A percentile compares a stretch with the other conserved stretches of the same genome.
Evolutionary conservation across 345 rosid genomes (phyloP).

Genomic region (Dipteronia dyeriana): DNA sequence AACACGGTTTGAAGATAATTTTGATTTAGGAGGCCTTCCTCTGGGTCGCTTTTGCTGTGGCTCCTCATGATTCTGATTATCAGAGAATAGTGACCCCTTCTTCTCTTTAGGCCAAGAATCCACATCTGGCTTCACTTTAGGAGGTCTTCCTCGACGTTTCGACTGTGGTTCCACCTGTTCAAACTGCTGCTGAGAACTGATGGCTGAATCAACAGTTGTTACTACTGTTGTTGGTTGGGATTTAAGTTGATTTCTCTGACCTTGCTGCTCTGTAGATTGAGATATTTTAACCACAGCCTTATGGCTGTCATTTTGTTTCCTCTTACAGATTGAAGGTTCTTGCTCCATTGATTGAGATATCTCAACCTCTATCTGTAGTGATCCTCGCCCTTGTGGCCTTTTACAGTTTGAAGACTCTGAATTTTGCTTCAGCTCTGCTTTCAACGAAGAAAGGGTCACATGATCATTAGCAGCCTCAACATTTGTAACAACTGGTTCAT

Average conservation of each 20-base stretch:
- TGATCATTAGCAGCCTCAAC: constrained; percentile 4
- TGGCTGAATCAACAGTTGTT: not conserved
- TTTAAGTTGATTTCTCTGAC: not conserved
- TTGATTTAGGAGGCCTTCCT: constrained; percentile 5
- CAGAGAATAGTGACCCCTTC: not conserved
- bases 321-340: not conserved
- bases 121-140: not conserved
- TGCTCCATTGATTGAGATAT: not conserved
- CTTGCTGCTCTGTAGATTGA: not conserved
- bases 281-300: not conserved
- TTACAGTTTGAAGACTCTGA: not conserved
- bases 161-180: constrained; percentile 1
- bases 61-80: not conserved
- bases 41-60: not conserved
- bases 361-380: not conserved
- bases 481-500: not conserved
- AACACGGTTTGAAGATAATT: not conserved
- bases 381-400: not conserved
- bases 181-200: not conserved
- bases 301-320: not conserved
- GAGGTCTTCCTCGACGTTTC: not conserved
- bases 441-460: not conserved
- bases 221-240: not conserved
- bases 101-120: too few relatives aligned
- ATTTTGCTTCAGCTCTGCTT: constrained; percentile 8